These are phyloP conservation scores for Pachyrhizus erosus DNA, from an alignment of 306 rosid species.

Conservation along the genomic window DNA sequence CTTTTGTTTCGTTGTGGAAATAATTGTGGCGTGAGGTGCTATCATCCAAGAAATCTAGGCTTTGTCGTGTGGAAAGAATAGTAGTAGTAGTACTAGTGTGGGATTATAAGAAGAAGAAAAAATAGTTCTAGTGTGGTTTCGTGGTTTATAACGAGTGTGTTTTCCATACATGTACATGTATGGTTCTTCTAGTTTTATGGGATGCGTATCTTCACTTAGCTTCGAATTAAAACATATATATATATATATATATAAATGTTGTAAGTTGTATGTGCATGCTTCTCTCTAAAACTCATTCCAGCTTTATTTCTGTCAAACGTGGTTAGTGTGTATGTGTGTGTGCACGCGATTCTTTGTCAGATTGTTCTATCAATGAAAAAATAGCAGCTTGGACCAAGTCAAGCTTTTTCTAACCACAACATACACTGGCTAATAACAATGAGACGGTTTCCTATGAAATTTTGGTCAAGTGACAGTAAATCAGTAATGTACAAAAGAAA, in stretches of 20 bases:
- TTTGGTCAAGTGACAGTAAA: background rate
- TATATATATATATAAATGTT: too few species aligned
- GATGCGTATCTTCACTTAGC: background rate
- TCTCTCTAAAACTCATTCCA: background rate
- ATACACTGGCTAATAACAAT: background rate
- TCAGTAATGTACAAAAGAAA: background rate
- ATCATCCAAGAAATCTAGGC: background rate
- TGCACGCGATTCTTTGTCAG: background rate
- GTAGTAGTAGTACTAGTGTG: background rate
- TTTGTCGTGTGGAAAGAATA: background rate
- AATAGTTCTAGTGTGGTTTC: background rate
- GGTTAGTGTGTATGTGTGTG: background rate
- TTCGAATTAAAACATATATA: background rate
- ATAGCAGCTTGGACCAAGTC: background rate
- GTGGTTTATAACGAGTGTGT: background rate
- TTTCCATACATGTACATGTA: background rate
- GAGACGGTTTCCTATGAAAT: background rate
- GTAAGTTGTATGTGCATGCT: background rate
- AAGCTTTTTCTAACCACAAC: background rate
- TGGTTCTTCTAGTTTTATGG: background rate
- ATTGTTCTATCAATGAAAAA: background rate
- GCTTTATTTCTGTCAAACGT: too few species aligned
- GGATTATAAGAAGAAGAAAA: too few species aligned
- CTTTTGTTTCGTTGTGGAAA: background rate
- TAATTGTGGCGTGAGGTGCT: background rate